phyloP scores from a whole-genome alignment of 1,284 basidiomycete genomes.

The Austropuccinia psidii region DNA sequence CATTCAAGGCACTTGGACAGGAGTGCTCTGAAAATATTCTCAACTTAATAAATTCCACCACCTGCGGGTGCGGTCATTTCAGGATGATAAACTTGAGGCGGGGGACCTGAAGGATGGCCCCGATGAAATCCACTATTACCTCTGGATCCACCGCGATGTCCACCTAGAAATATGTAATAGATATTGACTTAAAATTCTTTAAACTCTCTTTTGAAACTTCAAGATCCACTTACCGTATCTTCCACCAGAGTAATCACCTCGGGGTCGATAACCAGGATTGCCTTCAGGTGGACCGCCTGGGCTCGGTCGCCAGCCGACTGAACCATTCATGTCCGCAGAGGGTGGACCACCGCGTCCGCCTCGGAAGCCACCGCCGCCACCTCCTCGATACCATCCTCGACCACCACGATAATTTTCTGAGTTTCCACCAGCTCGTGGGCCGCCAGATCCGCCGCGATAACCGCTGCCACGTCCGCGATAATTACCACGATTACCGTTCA shows the following conservation, averaged over 20 bases:
- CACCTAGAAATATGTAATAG: neutral
- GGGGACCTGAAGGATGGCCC: slow-evolving; percentile 4
- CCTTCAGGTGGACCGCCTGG: slow-evolving; percentile 9
- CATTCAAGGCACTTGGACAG: too few species aligned
- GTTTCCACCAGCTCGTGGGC: slow-evolving; percentile 8
- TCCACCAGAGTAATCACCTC: slow-evolving; percentile 19
- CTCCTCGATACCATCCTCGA: slow-evolving; percentile 27
- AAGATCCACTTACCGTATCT: slow-evolving; percentile 15
- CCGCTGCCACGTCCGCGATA: slow-evolving; percentile 22
- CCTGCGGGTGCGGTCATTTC: slow-evolving; percentile 14
- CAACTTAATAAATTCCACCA: slow-evolving; percentile 8
- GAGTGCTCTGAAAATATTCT: too few species aligned
- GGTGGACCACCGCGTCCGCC: slow-evolving; percentile 23
- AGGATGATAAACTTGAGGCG: slow-evolving; percentile 8
- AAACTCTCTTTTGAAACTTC: neutral
- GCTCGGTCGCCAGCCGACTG: slow-evolving; percentile 28
- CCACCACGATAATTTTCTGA: slow-evolving; percentile 12
- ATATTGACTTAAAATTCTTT: neutral
- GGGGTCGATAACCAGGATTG: slow-evolving; percentile 22
- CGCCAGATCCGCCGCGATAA: slow-evolving; percentile 23
- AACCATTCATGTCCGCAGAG: slow-evolving; percentile 11
- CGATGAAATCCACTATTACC: slow-evolving; percentile 9
- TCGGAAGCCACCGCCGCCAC: slow-evolving; percentile 12
- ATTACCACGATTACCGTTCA: slow-evolving; percentile 7
- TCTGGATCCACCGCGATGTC: slow-evolving; percentile 13